Percentiles rank a stretch among this genome's conserved stretches.
phyloP scores from a whole-genome alignment of 805 yeast species.

The Wickerhamomyces alni region DNA sequence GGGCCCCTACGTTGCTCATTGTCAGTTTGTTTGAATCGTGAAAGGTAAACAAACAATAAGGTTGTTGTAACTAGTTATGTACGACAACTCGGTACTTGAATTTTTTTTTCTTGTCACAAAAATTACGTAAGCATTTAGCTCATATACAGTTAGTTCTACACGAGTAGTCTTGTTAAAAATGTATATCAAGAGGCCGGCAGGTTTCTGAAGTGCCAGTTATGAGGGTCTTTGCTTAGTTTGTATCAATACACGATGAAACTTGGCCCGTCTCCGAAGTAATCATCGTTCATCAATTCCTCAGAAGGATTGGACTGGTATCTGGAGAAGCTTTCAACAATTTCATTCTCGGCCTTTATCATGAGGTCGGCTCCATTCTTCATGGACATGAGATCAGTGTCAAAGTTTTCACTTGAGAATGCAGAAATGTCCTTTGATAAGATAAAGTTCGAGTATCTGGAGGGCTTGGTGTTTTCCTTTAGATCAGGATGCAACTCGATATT shows the following conservation, averaged over 20 bases:
- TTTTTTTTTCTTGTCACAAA: background rate
- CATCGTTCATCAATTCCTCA: constrained; percentile 3
- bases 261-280: constrained; percentile 11
- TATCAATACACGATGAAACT: constrained; percentile 5
- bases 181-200: too few relatives aligned
- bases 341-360: background rate
- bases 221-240: too few relatives aligned
- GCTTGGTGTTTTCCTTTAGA: background rate
- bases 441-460: background rate
- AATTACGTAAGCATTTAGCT: background rate
- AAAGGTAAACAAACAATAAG: too few relatives aligned
- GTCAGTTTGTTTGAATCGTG: too few relatives aligned
- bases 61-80: too few relatives aligned
- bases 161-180: too few relatives aligned
- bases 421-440: background rate
- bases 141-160: too few relatives aligned
- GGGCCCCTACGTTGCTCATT: too few relatives aligned
- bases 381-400: background rate
- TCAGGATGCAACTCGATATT: constrained; percentile 5
- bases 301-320: constrained; percentile 10
- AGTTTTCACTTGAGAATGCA: background rate
- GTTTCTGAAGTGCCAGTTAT: too few relatives aligned
- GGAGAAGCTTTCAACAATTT: background rate
- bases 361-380: background rate
- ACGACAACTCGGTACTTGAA: background rate